Base-by-base conservation (phyloP, 306 rosid species). In the Mimosa bimucronata region DNA sequence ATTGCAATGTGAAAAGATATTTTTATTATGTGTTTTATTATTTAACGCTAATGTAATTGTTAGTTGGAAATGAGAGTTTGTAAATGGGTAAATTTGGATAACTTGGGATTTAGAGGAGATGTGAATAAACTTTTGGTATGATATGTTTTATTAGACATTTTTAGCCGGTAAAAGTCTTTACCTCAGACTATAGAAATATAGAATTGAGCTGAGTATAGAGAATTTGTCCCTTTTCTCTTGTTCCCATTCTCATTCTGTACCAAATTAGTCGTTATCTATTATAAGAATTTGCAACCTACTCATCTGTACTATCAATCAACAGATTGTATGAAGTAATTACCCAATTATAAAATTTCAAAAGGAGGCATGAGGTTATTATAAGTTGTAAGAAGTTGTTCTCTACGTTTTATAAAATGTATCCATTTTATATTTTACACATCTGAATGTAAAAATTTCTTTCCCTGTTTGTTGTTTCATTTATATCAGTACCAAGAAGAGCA, bases 401-500 rank as follows among this genome's bases (percentile, higher is more conserved):
- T 68, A 23, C 30, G 75, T 76, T 77, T n/a, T n/a, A n/a, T n/a
- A n/a, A n/a, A 46, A 75, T 74, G 48, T 42, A 55, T 67, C 42
- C 15, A 10, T 25, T 41, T 61, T 30, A 46, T 13, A 30, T 45
- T 45, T 77, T 18, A 11, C 9, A 31, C 34, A 10, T 44, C 44
- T 38, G 30, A 34, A 57, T 65, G 81, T 68, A 79, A 37, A 76
- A 44, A 26, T 31, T 52, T 70, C 61, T 80, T 79, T 74, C 64
- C 70, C 38, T 71, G 73, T 66, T 75, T 64, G n/a, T 70, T 84
- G 79, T 61, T 60, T 44, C 61, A 75, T 76, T 50, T 44, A 41
- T 71, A 40, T 80, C 92, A 95, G 98, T 95, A 95, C 88, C 98
- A 95, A 92, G 98, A 98, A 77, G 96, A 95, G 40, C 87, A 88